phyloP scores from a whole-genome alignment of 202 grass and related monocot species.

The Zizania palustris region DNA sequence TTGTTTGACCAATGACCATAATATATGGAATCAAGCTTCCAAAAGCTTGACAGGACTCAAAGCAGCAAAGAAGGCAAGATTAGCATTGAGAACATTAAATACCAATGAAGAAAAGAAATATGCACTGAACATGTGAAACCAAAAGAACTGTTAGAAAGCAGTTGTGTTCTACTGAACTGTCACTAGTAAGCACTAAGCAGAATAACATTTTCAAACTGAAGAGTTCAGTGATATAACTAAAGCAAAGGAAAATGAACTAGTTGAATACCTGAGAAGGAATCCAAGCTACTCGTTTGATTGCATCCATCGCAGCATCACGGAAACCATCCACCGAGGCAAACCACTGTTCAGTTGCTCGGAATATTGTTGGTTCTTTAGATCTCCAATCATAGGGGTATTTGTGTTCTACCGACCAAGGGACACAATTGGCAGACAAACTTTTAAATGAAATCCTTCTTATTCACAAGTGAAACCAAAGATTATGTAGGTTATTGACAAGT shows the following conservation, averaged over 20 bases:
- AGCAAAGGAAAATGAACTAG: slow-evolving; percentile 26
- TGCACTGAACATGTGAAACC: neutral
- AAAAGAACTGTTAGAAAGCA: slow-evolving; percentile 1
- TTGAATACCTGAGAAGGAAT: slow-evolving; percentile 80
- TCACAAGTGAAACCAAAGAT: slow-evolving; percentile 19
- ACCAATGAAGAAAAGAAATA: slow-evolving; percentile 27
- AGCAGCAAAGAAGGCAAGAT: slow-evolving; percentile 23
- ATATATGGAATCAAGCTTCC: slow-evolving; percentile 18
- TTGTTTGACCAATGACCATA: slow-evolving; percentile 1
- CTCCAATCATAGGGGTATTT: slow-evolving; percentile 99
- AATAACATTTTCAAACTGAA: slow-evolving; percentile 18
- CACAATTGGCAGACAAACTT: slow-evolving; percentile 33
- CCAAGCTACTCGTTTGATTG: slow-evolving; percentile 82
- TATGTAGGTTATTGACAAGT: slow-evolving; percentile 25
- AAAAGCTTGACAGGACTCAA: slow-evolving; percentile 16
- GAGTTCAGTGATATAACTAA: slow-evolving; percentile 30
- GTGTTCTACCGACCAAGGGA: slow-evolving; percentile 65
- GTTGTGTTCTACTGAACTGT: slow-evolving; percentile 11
- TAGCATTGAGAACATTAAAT: slow-evolving; percentile 5
- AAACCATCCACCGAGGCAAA: slow-evolving; percentile 98
- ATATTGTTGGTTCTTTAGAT: slow-evolving; percentile 97
- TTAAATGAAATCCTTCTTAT: slow-evolving; percentile 23
- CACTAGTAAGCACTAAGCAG: neutral
- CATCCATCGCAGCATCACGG: slow-evolving; percentile 89
- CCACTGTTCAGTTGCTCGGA: slow-evolving; percentile 97